Evolutionary conservation across 441 rosid genomes (phyloP).

Genomic region (Omphalea diandra): DNA sequence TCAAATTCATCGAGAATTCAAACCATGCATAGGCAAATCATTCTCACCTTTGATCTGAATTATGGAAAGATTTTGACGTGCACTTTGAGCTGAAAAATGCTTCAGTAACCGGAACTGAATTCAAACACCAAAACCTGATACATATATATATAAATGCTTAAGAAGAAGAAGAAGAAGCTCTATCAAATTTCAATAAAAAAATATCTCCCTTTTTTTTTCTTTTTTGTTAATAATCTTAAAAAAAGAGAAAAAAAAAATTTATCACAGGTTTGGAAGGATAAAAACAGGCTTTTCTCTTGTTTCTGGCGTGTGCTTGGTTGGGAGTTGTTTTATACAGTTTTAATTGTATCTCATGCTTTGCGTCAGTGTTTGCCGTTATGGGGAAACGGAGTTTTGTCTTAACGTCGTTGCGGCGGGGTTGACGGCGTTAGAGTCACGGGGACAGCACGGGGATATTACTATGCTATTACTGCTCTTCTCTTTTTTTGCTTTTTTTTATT

Average conservation of each 20-base stretch:
- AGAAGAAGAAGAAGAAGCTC: conserved; percentile 30
- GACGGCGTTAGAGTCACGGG: conserved; percentile 43
- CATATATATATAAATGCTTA: too few relatives aligned
- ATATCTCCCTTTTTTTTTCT: conserved; percentile 1
- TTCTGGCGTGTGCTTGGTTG: conserved; percentile 21
- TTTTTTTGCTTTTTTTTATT: too few relatives aligned
- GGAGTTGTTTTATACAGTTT: conserved; percentile 35
- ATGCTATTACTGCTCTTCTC: too few relatives aligned
- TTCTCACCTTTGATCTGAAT: conserved; percentile 40
- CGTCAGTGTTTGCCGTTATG: conserved; percentile 25
- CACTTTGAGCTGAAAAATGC: conserved; percentile 18
- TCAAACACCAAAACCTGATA: conserved; percentile 1
- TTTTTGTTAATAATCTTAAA: background rate
- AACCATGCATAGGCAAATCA: too few relatives aligned
- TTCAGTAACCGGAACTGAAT: conserved; percentile 20
- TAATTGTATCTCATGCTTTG: conserved; percentile 25
- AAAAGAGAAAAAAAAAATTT: too few relatives aligned
- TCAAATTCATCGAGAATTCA: too few relatives aligned
- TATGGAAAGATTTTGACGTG: conserved; percentile 12
- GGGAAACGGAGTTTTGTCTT: conserved; percentile 33
- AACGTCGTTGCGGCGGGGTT: conserved; percentile 42
- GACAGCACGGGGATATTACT: too few relatives aligned
- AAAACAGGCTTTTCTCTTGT: too few relatives aligned
- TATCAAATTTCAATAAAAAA: conserved; percentile 24
- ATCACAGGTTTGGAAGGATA: too few relatives aligned